Base-by-base conservation (phyloP, 23 red algal genomes). In the Pyropia yezoensis region DNA sequence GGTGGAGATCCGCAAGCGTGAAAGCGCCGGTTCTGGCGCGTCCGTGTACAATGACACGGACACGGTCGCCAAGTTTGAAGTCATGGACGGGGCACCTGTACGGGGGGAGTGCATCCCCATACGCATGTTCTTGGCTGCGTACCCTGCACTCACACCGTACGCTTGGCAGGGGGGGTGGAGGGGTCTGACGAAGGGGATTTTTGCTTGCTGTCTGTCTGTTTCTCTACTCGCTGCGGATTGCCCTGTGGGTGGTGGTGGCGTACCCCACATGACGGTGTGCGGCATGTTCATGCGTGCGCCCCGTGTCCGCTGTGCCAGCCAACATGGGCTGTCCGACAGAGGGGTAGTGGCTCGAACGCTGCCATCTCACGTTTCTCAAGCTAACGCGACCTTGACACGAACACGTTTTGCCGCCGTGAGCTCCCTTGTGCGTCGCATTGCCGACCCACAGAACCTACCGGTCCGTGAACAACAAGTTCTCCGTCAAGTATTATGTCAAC, bases 11-110 rank as follows among this genome's bases (percentile, higher is more conserved):
- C 82, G 85, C 8, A 89, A 85, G 52, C 66, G 83, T 0, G 94
- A 98, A 68, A 70, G 45, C 57, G 90, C 81, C 16, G 90, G 90
- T 29, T 71, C 80, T 54, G 94, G 85, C 18, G 64, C 67, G 26
- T 71, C 70, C 57, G 78, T 91, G 14, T 74, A 87, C 51, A 90
- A 83, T 49, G 85, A 98, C 45, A 87, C 78, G 5, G 94, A 90
- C 39, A 89, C 86, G 33, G 74, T 98, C 24, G 88, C 76, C 57
- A 98, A 90, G 49, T 98, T 90, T 81, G 85, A 98, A 63, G 85
- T 91, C 49, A 89, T 89, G 79, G 83, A 88, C 52, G 86, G 92
- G 13, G 79, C 92, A 2, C 92, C 92, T 21, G 85, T 89, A 8
- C 28, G 78, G 52, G 86, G 77, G 21, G 83, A 86, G 68, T 68